These are phyloP conservation scores for Hibiscus mutabilis DNA, from an alignment of 345 rosid genomes.

Conservation along the genomic window DNA sequence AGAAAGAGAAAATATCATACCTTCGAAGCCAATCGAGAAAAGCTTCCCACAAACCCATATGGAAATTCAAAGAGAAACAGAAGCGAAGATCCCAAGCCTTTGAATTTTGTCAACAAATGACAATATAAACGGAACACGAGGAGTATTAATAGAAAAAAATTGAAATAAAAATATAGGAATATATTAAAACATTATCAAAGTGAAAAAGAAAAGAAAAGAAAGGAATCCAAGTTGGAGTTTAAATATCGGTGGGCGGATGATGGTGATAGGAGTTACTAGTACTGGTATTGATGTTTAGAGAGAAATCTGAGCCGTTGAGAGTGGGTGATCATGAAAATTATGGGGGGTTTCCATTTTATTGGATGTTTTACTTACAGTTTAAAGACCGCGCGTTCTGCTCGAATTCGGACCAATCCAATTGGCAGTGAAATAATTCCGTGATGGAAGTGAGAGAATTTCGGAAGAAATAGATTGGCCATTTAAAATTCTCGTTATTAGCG, in stretches of 20 bases:
- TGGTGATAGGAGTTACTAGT: too few species aligned
- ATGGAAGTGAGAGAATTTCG: not conserved
- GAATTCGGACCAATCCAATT: not conserved
- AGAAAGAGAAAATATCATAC: conserved; percentile 13
- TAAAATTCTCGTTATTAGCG: not conserved
- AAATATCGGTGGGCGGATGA: too few species aligned
- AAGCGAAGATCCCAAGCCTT: conserved; percentile 9
- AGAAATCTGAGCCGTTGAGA: conserved; percentile 18
- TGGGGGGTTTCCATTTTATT: conserved; percentile 12
- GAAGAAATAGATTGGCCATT: not conserved
- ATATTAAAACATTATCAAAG: not conserved
- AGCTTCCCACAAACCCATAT: conserved; percentile 67
- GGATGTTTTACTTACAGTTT: not conserved
- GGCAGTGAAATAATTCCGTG: not conserved
- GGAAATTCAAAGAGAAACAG: conserved; percentile 17
- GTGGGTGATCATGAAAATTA: not conserved
- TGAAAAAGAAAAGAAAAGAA: not conserved
- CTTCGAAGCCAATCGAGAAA: conserved; percentile 81
- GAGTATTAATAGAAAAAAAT: not conserved
- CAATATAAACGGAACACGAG: too few species aligned
- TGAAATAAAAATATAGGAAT: not conserved
- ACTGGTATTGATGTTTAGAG: not conserved
- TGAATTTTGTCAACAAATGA: too few species aligned
- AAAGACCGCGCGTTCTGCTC: not conserved
- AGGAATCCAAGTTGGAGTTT: not conserved